Evolutionary conservation across 768 basidiomycete genomes (phyloP).

Genomic region (Amanita molliuscula): DNA sequence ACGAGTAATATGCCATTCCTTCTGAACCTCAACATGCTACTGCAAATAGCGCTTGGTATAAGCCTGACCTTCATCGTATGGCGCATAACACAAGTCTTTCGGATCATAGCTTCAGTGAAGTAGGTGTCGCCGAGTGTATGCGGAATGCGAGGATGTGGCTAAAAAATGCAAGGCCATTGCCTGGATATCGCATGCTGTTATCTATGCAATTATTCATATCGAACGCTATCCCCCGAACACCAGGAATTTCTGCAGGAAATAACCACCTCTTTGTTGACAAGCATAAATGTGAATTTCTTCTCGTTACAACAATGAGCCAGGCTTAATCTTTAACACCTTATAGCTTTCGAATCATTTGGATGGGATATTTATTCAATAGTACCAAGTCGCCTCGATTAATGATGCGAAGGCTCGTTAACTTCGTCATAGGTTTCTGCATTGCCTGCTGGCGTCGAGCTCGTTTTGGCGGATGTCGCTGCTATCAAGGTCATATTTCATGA

Average conservation of each 20-base stretch:
- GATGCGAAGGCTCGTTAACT: not conserved
- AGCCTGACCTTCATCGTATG: conserved; percentile 13
- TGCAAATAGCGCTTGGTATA: conserved; percentile 9
- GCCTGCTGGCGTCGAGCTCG: conserved; percentile 15
- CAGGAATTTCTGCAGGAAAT: conserved; percentile 19
- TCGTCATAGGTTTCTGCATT: conserved; percentile 16
- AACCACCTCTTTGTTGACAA: conserved; percentile 21
- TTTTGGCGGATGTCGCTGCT: conserved; percentile 27
- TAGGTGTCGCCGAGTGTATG: conserved; percentile 7
- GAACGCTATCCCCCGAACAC: conserved; percentile 18
- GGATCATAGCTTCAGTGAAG: conserved; percentile 19
- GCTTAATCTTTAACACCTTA: not conserved
- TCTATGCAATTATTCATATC: conserved; percentile 13
- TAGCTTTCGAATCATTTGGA: conserved; percentile 22
- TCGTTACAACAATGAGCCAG: not conserved
- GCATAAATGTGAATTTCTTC: conserved; percentile 17
- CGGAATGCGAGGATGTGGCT: not conserved
- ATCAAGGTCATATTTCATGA: conserved; percentile 22
- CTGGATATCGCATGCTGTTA: conserved; percentile 22
- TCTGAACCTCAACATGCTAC: not conserved
- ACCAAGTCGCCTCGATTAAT: not conserved
- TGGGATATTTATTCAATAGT: conserved; percentile 27
- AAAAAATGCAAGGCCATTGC: conserved; percentile 17
- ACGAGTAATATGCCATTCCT: not conserved
- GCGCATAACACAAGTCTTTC: conserved; percentile 13